A percentile compares a stretch with the other conserved stretches of the same genome.
These are phyloP conservation scores for Clonostachys sp. DNA, from an alignment of 2,329 filamentous ascomycete genomes.

Conservation along the genomic window DNA sequence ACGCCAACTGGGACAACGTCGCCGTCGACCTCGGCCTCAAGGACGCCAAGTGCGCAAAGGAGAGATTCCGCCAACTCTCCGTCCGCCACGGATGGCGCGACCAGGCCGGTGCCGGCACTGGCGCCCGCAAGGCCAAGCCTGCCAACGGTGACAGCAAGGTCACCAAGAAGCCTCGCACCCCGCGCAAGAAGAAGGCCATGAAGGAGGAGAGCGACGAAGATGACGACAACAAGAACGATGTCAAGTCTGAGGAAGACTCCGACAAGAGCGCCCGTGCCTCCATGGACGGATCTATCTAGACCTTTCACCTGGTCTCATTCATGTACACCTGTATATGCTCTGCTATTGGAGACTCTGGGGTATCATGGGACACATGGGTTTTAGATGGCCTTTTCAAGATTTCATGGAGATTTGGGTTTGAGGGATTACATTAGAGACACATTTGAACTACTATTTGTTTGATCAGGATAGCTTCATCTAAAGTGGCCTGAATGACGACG, in stretches of 20 bases:
- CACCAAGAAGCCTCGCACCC: conserved; percentile 20
- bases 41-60: conserved; percentile 32
- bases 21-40: conserved; percentile 28
- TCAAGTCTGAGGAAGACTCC: conserved; percentile 9
- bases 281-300: too few species aligned
- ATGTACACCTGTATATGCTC: too few species aligned
- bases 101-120: conserved; percentile 3
- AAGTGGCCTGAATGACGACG: too few species aligned
- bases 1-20: conserved; percentile 33
- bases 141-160: conserved; percentile 16
- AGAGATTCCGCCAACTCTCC: conserved; percentile 33
- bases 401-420: too few species aligned
- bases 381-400: too few species aligned
- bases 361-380: too few species aligned
- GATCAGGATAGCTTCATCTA: too few species aligned
- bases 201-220: conserved; percentile 16
- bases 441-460: too few species aligned
- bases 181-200: conserved; percentile 18
- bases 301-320: too few species aligned
- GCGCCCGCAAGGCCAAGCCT: conserved; percentile 17
- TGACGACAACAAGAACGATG: conserved; percentile 12
- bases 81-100: conserved; percentile 32
- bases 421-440: too few species aligned
- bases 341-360: too few species aligned
- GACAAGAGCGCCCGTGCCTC: too few species aligned